phyloP scores from a whole-genome alignment of 225 moss, liverwort and hornwort genomes.

The Anthoceros angustus region DNA sequence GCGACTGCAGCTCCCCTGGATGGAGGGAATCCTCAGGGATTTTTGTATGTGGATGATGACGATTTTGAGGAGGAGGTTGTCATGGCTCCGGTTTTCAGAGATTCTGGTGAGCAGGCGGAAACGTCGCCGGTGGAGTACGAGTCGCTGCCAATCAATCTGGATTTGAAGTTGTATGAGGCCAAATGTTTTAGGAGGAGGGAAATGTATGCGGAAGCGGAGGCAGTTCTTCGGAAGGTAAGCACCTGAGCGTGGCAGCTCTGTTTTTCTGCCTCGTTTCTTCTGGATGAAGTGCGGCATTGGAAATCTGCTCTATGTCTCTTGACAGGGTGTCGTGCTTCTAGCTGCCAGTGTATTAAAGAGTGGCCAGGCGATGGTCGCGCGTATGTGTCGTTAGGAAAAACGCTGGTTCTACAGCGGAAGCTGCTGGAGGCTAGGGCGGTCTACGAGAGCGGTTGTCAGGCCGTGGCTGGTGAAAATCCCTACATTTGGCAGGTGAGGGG shows the following conservation, averaged over 20 bases:
- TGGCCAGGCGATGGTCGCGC: constrained; percentile 96
- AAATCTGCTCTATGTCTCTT: background rate
- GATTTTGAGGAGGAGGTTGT: background rate
- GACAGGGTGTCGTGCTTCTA: constrained; percentile 5
- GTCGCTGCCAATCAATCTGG: constrained; percentile 64
- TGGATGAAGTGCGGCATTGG: background rate
- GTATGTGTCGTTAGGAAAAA: constrained; percentile 68
- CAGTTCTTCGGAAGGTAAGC: constrained; percentile 48
- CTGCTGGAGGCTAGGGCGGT: constrained; percentile 62
- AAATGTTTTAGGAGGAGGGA: constrained; percentile 50
- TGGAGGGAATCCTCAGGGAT: background rate
- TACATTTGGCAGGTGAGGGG: constrained; percentile 85
- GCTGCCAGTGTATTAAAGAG: constrained; percentile 62
- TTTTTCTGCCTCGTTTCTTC: background rate
- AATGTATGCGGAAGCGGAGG: constrained; percentile 32
- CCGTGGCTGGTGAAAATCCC: constrained; percentile 82
- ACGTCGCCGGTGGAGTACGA: constrained; percentile 11
- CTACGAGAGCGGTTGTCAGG: constrained; percentile 88
- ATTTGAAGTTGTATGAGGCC: constrained; percentile 62
- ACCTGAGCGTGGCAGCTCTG: background rate
- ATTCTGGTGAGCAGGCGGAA: background rate
- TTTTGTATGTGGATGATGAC: background rate
- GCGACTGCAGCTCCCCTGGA: too few species aligned
- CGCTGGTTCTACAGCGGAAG: constrained; percentile 35
- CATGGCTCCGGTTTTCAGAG: background rate